Base-by-base conservation (phyloP, 495 filamentous ascomycete species). In the Penicillium ucsense region DNA sequence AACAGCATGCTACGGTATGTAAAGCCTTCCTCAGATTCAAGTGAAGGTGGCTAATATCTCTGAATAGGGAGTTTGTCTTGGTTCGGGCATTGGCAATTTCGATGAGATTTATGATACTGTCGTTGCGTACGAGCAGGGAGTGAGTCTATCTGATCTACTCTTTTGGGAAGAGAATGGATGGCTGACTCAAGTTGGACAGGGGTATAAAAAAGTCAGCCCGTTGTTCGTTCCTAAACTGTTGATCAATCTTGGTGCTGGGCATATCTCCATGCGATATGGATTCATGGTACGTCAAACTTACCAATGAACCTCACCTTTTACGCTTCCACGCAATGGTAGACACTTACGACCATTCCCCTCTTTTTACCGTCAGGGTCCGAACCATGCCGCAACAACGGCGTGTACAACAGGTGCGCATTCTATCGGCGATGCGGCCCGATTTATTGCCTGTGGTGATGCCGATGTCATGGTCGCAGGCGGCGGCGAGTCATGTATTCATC, bases 361-460 rank as follows among this genome's bases (percentile, higher is more conserved):
- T 20, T 20, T 20, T 20, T 20, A 20, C 20, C 20, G 20, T 20
- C 65, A 88, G 65, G 92, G 92, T 3, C 92, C 92, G 3, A 94
- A 92, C 53, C 89, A 95, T 66, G 77, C 91, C 9, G 86, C 79
- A 41, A 95, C 89, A 4, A 96, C 92, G 27, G 92, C 92, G 41
- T 98, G 92, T 55, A 95, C 92, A 0, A 96, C 92, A 1, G 90
- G 91, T 3, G 89, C 89, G 6, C 91, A 98, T 71, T 85, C 89
- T 5, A 83, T 98, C 48, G 90, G 90, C 31, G 92, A 98, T 59
- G 92, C 92, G 33, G 79, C 85, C 37, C 81, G 91, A 7, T 89
- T 96, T 59, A 94, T 98, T 53, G 80, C 85, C 30, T 85, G 79
- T 66, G 88, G 88, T 31, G 91, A 96, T 59, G 91, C 91, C 27